Base-by-base conservation (phyloP, 2,329 filamentous ascomycete genomes). In the Fonsecaea multimorphosa region DNA sequence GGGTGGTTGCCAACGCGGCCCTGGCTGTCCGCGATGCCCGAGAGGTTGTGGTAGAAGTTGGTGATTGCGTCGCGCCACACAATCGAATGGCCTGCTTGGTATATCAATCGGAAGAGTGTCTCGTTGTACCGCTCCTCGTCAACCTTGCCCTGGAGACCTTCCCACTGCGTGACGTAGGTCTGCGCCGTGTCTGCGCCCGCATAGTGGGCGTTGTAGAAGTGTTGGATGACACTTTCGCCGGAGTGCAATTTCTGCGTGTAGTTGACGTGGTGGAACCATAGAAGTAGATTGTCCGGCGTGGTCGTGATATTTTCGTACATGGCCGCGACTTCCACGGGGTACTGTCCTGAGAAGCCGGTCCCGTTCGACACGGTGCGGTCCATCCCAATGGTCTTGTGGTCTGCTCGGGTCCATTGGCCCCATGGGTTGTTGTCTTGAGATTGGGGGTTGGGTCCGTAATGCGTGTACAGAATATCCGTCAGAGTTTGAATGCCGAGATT, bases 211-310 rank as follows among this genome's bases (percentile, higher is more conserved):
- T 89, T 83, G 72, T 89, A 89, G 74, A 89, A 87, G 72, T 88
- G 85, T 71, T 89, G 87, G 58, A 89, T 88, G 2, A 91, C 87
- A 0, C 89, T 89, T 75, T 88, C 85, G 11, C 87, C 87, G 0
- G 84, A 86, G 9, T 87, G 81, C 1, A 91, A 81, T 6, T 74
- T 76, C 44, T 89, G 85, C 0, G 86, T 89, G 73, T 90, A 92
- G 2, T 84, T 83, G 0, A 91, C 87, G 72, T 92, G 89, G 74
- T 91, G 89, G 77, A 91, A 91, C 89, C 89, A 92, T 1, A 91
- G 79, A 1, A 91, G 76, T 0, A 91, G 78, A 24, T 91, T 80
- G 66, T 91, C 89, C 0, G 89, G 88, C 0, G 89, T 91, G 0
- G 85, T 88, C 14, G 84, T 82, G 19, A 87, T 78, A 51, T 83